A percentile compares a stretch with the other conserved stretches of the same genome.
Evolutionary conservation across 2,329 filamentous ascomycete species (phyloP).

Genomic region (Oidium heveae): DNA sequence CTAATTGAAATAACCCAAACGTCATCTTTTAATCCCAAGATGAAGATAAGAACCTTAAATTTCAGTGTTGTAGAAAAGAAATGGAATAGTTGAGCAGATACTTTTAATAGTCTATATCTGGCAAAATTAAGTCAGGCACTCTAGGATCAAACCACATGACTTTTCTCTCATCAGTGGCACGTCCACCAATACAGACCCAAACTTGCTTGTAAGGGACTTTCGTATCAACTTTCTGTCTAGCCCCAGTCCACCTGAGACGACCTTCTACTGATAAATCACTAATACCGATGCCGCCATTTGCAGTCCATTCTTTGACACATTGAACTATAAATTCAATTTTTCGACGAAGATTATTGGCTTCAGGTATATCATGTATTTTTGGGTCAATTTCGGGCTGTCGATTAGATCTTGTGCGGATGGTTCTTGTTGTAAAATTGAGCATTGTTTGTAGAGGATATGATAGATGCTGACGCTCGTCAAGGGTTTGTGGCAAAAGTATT

Average conservation of each 20-base stretch:
- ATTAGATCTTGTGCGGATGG: conserved; percentile 23
- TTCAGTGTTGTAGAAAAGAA: not conserved
- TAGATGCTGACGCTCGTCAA: conserved; percentile 44
- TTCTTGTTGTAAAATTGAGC: conserved; percentile 32
- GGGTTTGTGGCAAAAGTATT: conserved; percentile 42
- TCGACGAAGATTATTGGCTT: conserved; percentile 44
- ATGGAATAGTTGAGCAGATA: not conserved
- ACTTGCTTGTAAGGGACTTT: conserved; percentile 34
- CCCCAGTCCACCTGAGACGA: conserved; percentile 31
- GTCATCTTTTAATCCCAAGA: not conserved
- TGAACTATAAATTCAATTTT: conserved; percentile 51
- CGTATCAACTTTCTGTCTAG: conserved; percentile 27
- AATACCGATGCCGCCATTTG: conserved; percentile 43
- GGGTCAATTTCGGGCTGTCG: conserved; percentile 34
- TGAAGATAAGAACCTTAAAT: not conserved
- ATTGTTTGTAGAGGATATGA: conserved; percentile 49
- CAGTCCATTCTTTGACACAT: conserved; percentile 45
- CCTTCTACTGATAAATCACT: conserved; percentile 27
- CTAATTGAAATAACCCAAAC: not conserved
- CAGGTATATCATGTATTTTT: conserved; percentile 36
- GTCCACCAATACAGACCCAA: conserved; percentile 42
- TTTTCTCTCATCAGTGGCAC: conserved; percentile 26
- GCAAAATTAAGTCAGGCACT: conserved; percentile 10
- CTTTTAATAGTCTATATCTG: conserved; percentile 10
- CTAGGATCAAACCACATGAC: conserved; percentile 14